Base-by-base conservation (phyloP, 106 monocot genomes). In the Allium sativum region DNA sequence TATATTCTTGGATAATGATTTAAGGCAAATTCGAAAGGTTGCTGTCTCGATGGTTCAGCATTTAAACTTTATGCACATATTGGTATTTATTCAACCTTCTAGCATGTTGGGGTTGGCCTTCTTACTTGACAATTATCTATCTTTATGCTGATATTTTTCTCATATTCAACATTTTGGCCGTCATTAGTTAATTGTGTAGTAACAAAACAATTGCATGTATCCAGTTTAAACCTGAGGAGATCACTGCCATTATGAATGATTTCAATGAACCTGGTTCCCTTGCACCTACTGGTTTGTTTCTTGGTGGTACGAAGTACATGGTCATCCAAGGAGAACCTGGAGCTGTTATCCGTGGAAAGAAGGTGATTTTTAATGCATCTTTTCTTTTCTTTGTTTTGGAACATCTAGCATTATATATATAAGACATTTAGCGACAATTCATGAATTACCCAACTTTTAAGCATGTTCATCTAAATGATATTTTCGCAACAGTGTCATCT, bases 341-440 rank as follows among this genome's bases (percentile, higher is more conserved):
- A 45, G 77, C 82, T 65, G 82, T 82, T 64, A 79, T 83, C 20
- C 79, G 83, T 62, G 83, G 83, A 45, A 83, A 83, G 68, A 83
- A 62, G 62, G 62, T 62, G 62, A 62, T 60, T 7, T 17, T 60
- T 60, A 17, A 10, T 17, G 43, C 10, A 15, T 43, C 13, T 44
- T 60, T 15, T 60, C 22, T 42, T 59, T 31, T 59, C 59, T 59
- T 14, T 31, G 31, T 31, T 31, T 31, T 31, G 31, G 31, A 2
- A 31, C 31, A 3, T 31, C 5, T 31, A 0, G 31, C 31, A 31
- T 31, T 2, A 31, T 31, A 31, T 31, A 31, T 31, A 31, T 3
- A 31, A 31, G 31, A 31, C 5, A 5, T 31, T 31, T 31, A 5
- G 31, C 31, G 5, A 31, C 31, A 31, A 31, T 31, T 31, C 5